Evolutionary conservation across 208 protist species (phyloP).

Genomic region (Naegleria fowleri): DNA sequence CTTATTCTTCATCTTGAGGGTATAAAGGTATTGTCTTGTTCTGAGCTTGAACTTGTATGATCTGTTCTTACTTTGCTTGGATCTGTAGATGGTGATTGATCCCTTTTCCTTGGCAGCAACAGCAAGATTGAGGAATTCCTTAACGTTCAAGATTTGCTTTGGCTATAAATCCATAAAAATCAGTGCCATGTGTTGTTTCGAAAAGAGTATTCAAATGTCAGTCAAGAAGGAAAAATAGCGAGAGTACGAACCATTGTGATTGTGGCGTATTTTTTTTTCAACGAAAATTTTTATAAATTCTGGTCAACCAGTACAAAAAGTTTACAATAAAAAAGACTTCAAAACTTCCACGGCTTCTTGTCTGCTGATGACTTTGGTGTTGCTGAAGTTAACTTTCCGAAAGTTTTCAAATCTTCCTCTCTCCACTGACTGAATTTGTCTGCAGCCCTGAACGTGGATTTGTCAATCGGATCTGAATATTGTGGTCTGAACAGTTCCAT

Average conservation of each 20-base stretch:
- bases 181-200: not conserved
- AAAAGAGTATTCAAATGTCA: too few relatives aligned
- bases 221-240: too few relatives aligned
- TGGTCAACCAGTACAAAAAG: not conserved
- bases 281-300: not conserved
- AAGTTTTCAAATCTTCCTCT: not conserved
- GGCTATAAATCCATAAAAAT: conserved; percentile 27
- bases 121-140: not conserved
- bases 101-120: not conserved
- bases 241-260: not conserved
- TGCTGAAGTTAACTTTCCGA: not conserved
- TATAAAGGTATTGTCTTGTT: conserved; percentile 5
- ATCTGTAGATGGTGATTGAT: not conserved
- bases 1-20: not conserved
- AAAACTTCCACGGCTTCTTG: not conserved
- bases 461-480: not conserved
- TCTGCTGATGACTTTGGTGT: not conserved
- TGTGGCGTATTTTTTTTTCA: not conserved
- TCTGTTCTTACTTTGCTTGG: not conserved
- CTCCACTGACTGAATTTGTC: not conserved
- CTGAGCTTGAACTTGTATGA: conserved; percentile 9
- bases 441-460: not conserved
- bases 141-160: conserved; percentile 20
- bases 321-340: not conserved
- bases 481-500: not conserved